Base-by-base conservation (phyloP, 306 rosid species). In the Rosa multiflora region DNA sequence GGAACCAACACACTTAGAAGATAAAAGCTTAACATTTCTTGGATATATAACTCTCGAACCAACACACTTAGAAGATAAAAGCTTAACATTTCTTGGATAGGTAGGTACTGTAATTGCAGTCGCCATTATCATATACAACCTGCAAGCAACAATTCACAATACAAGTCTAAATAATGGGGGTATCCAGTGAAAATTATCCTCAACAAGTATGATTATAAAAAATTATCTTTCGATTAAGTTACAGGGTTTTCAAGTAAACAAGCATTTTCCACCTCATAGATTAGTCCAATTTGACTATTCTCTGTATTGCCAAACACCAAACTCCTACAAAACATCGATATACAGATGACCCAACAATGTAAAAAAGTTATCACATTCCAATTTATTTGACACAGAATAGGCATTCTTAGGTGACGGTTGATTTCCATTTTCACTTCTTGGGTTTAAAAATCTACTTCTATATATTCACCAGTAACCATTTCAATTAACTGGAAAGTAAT, bases 81-180 rank as follows among this genome's bases (percentile, higher is more conserved):
- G 81, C 78, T 62, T 70, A 79, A 76, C 83, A 81, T 49, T 78
- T 58, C 83, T 74, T 70, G 79, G 76, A 83, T 72, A 46, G 73
- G 67, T 56, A n/a, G 78, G 84, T 37, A 81, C 56, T 61, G 78
- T 76, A 66, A 63, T 39, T 63, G 82, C n/a, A 56, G 80, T 58
- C 32, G 71, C 78, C 91, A 86, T 84, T 82, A 75, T n/a, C 83
- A 68, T 76, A 71, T 79, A 67, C 53, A 49, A 32, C 81, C 86
- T 79, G 64, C 55, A 79, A 44, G 55, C 13, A 49, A 63, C 42
- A 43, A 52, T 62, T 29, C 51, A 35, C n/a, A 20, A 37, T 20
- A 15, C 10, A 20, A 35, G 52, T 35, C 76, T 73, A 37, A 37
- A 53, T 0, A 8, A 29, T 46, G 20, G 6, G 26, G 1, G 44